Percentiles rank a stretch among this genome's conserved stretches.
These are phyloP conservation scores for Plectosphaerella cucumerina DNA, from an alignment of 2,329 filamentous ascomycete genomes.

Conservation along the genomic window DNA sequence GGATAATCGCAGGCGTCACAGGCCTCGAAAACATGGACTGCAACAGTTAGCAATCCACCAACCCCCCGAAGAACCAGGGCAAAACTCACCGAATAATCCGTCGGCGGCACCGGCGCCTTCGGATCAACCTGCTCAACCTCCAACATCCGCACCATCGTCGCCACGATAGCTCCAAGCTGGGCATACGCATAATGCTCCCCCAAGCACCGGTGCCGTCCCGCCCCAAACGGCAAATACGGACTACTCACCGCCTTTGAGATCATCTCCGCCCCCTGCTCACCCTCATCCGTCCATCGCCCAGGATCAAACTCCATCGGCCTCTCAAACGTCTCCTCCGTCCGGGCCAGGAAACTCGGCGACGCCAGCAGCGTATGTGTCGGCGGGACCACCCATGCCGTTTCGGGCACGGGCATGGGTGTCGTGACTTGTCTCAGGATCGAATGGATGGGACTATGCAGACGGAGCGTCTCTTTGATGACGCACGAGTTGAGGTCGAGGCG, in stretches of 20 bases:
- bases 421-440: conserved; percentile 71
- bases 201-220: conserved; percentile 69
- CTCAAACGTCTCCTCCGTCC: neutral
- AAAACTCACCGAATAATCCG: neutral
- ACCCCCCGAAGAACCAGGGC: neutral
- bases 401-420: conserved; percentile 56
- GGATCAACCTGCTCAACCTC: neutral
- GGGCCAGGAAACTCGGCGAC: conserved; percentile 27
- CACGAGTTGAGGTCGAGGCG: neutral
- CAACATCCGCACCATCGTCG: conserved; percentile 44
- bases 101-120: neutral
- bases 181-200: conserved; percentile 74
- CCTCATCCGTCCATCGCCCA: neutral
- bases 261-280: conserved; percentile 20
- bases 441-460: conserved; percentile 69
- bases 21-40: neutral
- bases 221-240: conserved; percentile 64
- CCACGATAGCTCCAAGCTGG: conserved; percentile 62
- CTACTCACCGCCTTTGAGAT: conserved; percentile 28
- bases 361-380: conserved; percentile 42
- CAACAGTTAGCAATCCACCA: neutral
- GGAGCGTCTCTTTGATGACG: conserved; percentile 68
- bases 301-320: neutral
- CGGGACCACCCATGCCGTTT: conserved; percentile 50
- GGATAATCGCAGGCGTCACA: neutral